Percentiles rank a stretch among this genome's conserved stretches.
phyloP scores from a whole-genome alignment of 2,329 filamentous ascomycete genomes.

The Aureobasidium sp. region DNA sequence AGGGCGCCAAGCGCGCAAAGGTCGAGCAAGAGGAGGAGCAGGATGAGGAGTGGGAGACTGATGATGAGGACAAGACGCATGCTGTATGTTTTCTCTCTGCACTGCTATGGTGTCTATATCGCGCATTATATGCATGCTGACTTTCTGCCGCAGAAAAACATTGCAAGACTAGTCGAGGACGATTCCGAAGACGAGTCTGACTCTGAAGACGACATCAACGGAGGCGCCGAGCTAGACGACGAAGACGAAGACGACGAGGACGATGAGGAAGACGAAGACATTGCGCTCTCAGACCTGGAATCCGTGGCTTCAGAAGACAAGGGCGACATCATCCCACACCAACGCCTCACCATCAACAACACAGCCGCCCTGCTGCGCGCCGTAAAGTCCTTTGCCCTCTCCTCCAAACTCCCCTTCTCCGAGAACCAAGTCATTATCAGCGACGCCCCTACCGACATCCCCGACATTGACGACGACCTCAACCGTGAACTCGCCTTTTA shows the following conservation, averaged over 20 bases:
- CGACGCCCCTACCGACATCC: constrained; percentile 59
- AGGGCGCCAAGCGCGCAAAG: constrained; percentile 16
- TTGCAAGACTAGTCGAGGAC: constrained; percentile 13
- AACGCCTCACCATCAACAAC: constrained; percentile 96
- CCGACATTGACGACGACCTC: constrained; percentile 83
- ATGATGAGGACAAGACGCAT: constrained; percentile 29
- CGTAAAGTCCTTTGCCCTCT: constrained; percentile 68
- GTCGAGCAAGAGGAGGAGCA: constrained; percentile 21
- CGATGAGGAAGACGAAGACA: constrained; percentile 73
- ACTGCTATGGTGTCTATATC: not conserved
- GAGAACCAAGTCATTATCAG: constrained; percentile 73
- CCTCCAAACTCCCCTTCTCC: constrained; percentile 66
- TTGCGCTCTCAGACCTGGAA: constrained; percentile 80
- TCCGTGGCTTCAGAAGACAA: constrained; percentile 70
- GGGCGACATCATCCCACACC: constrained; percentile 80
- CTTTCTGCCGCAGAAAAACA: not conserved
- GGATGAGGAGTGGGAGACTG: constrained; percentile 21
- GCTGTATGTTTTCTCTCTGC: constrained; percentile 4
- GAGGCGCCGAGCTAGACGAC: constrained; percentile 39
- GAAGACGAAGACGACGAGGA: constrained; percentile 35
- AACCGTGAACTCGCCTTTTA: constrained; percentile 90
- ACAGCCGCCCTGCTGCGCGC: constrained; percentile 73
- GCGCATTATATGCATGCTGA: not conserved
- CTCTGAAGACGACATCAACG: constrained; percentile 23
- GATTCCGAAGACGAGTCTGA: constrained; percentile 26